phyloP scores from a whole-genome alignment of 1,139 yeast genomes.

The Candida gigantensis region DNA sequence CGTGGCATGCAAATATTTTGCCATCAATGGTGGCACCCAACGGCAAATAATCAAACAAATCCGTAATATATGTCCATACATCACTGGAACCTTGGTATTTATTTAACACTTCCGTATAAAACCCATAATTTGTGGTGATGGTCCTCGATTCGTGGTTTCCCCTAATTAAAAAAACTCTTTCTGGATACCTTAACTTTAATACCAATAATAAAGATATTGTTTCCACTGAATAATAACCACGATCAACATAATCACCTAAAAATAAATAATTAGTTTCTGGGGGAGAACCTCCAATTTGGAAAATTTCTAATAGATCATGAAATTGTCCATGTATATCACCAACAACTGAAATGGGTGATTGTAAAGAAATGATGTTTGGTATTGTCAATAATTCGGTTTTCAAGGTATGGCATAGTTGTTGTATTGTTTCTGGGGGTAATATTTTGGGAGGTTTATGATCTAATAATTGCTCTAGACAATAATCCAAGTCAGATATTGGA shows the following conservation, averaged over 20 bases:
- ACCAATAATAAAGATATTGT: conserved; percentile 85
- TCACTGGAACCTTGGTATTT: conserved; percentile 77
- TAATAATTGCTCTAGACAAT: conserved; percentile 46
- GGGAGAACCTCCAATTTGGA: conserved; percentile 88
- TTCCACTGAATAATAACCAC: conserved; percentile 88
- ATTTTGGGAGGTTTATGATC: conserved; percentile 46
- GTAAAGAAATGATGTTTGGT: conserved; percentile 77
- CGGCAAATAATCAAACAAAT: conserved; percentile 87
- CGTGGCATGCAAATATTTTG: conserved; percentile 93
- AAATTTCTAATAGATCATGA: conserved; percentile 88
- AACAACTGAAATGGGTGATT: conserved; percentile 91
- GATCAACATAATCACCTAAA: conserved; percentile 90
- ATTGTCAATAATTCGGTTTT: conserved; percentile 40
- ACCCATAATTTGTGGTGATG: conserved; percentile 94
- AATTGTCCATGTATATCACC: conserved; percentile 99
- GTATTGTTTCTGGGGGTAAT: conserved; percentile 44
- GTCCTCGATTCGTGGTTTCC: conserved; percentile 98
- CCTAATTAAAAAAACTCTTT: conserved; percentile 74
- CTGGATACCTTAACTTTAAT: conserved; percentile 83
- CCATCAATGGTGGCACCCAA: conserved; percentile 92
- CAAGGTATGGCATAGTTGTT: conserved; percentile 45
- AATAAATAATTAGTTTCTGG: conserved; percentile 93
- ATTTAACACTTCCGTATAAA: conserved; percentile 88
- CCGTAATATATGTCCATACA: conserved; percentile 90
- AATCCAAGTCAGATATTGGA: conserved; percentile 43